These are phyloP conservation scores for Skeletonema menzelii DNA, from an alignment of 108 stramenopile species.

Conservation along the genomic window DNA sequence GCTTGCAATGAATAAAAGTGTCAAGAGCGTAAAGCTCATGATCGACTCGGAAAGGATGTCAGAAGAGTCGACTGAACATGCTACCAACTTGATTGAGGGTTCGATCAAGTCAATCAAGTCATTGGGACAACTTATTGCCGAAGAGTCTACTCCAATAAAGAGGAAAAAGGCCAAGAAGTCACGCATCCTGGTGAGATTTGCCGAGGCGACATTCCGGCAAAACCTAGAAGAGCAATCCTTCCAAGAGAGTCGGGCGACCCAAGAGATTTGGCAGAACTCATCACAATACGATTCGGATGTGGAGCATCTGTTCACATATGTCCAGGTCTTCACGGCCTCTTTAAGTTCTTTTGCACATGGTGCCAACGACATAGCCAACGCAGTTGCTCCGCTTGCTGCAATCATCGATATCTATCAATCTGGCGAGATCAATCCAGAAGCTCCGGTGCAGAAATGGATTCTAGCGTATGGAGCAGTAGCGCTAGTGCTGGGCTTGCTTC, in stretches of 20 bases:
- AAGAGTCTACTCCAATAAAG: background rate
- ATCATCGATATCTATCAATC: constrained; percentile 54
- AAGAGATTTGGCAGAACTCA: constrained; percentile 46
- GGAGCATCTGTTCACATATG: constrained; percentile 54
- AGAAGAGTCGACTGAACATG: background rate
- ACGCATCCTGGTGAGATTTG: constrained; percentile 3
- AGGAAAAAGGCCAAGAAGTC: background rate
- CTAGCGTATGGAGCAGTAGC: constrained; percentile 62
- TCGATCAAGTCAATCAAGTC: background rate
- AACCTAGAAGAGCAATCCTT: constrained; percentile 36
- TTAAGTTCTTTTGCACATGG: constrained; percentile 74
- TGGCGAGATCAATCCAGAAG: constrained; percentile 25
- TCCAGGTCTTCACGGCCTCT: constrained; percentile 73
- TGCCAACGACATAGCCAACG: constrained; percentile 71
- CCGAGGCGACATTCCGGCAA: constrained; percentile 20
- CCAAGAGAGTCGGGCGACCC: constrained; percentile 32
- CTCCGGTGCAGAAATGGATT: constrained; percentile 54
- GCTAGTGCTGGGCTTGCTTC: constrained; percentile 55
- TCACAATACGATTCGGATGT: constrained; percentile 47
- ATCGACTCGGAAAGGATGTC: background rate
- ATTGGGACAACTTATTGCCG: background rate
- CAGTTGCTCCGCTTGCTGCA: constrained; percentile 67
- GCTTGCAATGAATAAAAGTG: background rate
- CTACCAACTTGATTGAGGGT: constrained; percentile 1
- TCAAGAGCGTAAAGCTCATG: background rate